Evolutionary conservation across 73 alveolate genomes (phyloP), one percentile per base, ranked within the genome.

Genomic region (Paramecium sonneborni): DNA sequence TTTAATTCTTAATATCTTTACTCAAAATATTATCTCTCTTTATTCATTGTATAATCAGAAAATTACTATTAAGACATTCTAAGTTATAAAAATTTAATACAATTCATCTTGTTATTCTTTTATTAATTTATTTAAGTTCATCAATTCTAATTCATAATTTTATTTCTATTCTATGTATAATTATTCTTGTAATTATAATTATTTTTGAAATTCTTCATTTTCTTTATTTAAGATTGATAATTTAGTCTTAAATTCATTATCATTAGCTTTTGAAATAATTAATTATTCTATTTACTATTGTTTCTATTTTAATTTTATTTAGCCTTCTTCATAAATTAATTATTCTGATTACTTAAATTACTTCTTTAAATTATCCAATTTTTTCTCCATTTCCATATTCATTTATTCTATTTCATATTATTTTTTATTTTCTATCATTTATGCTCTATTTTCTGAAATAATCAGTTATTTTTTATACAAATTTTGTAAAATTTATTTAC

Each of bases 61-160:
- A 79, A 79, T 6, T 79, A 3, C 15, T 79, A 79, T 18, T 79
- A 43, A 20, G 90, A 79, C 7, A 79, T 24, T 24, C 90, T 79
- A 43, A 52, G 23, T 8, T 21, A 38, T 37, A 5, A 23, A 21
- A 0, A 79, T 20, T 12, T n/a, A 79, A 15, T 79, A 79, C 90
- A 79, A 21, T 79, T 79, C 90, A 20, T 79, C 90, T n/a, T 79
- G n/a, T 79, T 79, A 79, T 79, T 79, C 90, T 79, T 79, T 79
- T 10, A 79, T 44, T n/a, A 79, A 24, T 43, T 79, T 38, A 79
- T 79, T 79, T 43, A 79, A 43, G 7, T 79, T 79, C 41, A 43
- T 23, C 4, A 79, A 21, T 43, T 79, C 90, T 30, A 24, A 28
- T 46, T 79, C 90, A 79, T 24, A 46, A 43, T 39, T 23, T 79